Percentiles rank a stretch among this genome's conserved stretches.
phyloP scores from a whole-genome alignment of 441 rosid genomes.

The Corymbia citriodora region DNA sequence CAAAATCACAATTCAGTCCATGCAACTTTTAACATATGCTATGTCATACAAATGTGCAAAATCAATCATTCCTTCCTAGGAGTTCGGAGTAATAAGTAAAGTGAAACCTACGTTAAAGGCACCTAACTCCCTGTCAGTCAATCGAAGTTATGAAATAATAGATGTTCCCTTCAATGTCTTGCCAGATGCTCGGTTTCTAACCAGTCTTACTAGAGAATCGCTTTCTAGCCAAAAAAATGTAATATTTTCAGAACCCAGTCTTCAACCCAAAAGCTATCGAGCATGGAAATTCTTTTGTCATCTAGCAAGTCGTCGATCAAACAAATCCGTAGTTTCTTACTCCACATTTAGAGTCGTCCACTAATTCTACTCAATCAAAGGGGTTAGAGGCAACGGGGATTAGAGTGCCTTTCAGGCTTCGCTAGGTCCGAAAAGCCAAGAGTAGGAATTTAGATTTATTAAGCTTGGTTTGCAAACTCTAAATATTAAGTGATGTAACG shows the following conservation, averaged over 20 bases:
- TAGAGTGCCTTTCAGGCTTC: not conserved
- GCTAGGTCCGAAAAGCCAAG: not conserved
- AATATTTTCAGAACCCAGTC: not conserved
- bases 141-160: not conserved
- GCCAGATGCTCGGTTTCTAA: not conserved
- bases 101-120: not conserved
- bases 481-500: not conserved
- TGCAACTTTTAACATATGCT: not conserved
- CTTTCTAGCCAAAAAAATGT: not conserved
- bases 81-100: not conserved
- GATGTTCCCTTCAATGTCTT: not conserved
- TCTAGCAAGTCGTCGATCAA: not conserved
- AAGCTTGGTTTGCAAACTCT: not conserved
- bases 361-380: not conserved
- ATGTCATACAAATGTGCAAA: not conserved
- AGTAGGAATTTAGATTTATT: not conserved
- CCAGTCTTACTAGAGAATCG: not conserved
- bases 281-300: not conserved
- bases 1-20: not conserved
- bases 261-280: not conserved
- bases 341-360: not conserved
- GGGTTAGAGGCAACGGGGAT: not conserved
- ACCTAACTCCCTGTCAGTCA: not conserved
- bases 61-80: not conserved
- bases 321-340: not conserved